Conservation (phyloP, 78 protist genomes). For the Dictyostelium discoideum region DNA sequence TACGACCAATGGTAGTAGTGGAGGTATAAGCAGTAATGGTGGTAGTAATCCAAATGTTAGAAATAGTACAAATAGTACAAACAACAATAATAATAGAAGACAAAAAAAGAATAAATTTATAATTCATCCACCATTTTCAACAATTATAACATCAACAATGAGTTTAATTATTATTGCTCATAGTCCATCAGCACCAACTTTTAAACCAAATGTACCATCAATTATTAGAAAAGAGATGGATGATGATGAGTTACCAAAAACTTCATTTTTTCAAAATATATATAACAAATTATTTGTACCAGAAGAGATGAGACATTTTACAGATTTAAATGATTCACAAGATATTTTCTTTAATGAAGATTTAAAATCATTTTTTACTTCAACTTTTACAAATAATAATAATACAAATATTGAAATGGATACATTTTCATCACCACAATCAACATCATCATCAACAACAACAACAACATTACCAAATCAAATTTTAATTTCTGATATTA, state of each 20-base stretch:
- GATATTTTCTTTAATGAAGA: conserved; percentile 28
- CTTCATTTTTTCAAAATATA: conserved; percentile 5
- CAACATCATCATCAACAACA: not conserved
- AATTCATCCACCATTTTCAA: conserved; percentile 75
- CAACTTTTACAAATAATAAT: conserved; percentile 24
- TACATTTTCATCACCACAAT: not conserved
- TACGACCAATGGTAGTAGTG: not conserved
- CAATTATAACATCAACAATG: conserved; percentile 37
- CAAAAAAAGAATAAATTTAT: conserved; percentile 7
- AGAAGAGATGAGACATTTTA: conserved; percentile 31
- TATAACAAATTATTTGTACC: conserved; percentile 63
- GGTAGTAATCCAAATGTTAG: not conserved
- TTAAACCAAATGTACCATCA: conserved; percentile 77
- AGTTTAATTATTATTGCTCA: conserved; percentile 70
- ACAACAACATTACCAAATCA: not conserved
- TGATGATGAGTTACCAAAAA: not conserved
- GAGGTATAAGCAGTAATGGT: not conserved
- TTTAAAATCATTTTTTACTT: conserved; percentile 49
- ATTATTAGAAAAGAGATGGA: conserved; percentile 50
- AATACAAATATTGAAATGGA: conserved; percentile 53
- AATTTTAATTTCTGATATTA: not conserved
- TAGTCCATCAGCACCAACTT: conserved; percentile 78
- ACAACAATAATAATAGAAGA: not conserved
- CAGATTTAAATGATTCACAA: conserved; percentile 22
- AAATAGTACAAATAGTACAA: not conserved